Evolutionary conservation across 768 basidiomycete genomes (phyloP).

Genomic region (Suillus sp.): DNA sequence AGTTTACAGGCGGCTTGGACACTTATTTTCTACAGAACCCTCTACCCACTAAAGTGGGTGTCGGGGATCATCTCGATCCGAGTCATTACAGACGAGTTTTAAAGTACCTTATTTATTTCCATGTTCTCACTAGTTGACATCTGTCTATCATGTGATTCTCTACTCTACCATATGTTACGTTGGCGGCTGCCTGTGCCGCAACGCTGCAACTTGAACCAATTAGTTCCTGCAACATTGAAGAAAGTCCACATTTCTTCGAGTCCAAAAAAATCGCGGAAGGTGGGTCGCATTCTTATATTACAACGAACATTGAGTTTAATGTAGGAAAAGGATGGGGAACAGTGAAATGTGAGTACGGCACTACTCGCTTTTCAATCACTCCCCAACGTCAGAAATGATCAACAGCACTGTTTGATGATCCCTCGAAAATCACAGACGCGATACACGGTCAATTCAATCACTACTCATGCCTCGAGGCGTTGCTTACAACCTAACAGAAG

Average conservation of each 20-base stretch:
- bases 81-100: no score
- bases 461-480: background rate
- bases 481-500: background rate
- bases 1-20: no score
- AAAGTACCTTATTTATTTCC: no score
- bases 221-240: background rate
- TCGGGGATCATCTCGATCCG: no score
- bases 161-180: background rate
- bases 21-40: no score
- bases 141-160: background rate
- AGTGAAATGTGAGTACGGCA: background rate
- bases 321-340: background rate
- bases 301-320: background rate
- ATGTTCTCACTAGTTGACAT: no score
- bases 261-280: background rate
- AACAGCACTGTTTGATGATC: background rate
- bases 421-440: background rate
- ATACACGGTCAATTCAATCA: constrained; percentile 5
- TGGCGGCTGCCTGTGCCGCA: no score
- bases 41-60: no score
- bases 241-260: background rate
- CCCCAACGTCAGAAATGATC: background rate
- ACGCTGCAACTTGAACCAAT: background rate
- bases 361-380: background rate
- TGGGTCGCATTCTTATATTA: background rate